Conservation (phyloP, 176 grass and related monocot species). For the Rhipidocladum racemiflorum region DNA sequence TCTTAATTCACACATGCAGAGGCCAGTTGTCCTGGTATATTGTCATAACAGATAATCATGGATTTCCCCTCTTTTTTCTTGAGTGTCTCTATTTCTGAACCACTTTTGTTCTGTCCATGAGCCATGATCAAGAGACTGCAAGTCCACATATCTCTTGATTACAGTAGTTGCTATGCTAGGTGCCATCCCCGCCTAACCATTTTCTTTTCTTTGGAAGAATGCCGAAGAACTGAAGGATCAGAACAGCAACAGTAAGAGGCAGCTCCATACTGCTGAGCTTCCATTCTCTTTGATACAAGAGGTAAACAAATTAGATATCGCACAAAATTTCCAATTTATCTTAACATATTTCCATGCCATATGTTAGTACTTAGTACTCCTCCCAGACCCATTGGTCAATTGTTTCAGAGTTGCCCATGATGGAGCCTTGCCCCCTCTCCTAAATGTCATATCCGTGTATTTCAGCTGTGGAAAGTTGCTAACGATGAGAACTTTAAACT, state of each 20-base stretch:
- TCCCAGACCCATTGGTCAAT: neutral
- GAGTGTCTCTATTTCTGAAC: neutral
- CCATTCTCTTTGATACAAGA: conserved; percentile 65
- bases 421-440: neutral
- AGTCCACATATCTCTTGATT: neutral
- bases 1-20: neutral
- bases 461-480: neutral
- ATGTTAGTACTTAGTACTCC: neutral
- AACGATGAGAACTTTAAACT: neutral
- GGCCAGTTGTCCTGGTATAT: neutral
- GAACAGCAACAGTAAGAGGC: conserved; percentile 28
- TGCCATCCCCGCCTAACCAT: conserved; percentile 15
- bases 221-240: conserved; percentile 36
- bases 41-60: neutral
- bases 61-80: neutral
- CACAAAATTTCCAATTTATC: neutral
- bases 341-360: neutral
- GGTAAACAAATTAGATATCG: conserved; percentile 36
- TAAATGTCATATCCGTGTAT: neutral
- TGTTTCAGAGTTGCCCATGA: neutral
- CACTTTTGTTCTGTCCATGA: neutral
- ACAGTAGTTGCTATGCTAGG: neutral
- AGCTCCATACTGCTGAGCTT: conserved; percentile 2
- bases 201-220: conserved; percentile 44
- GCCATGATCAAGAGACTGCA: no score